A percentile compares a stretch with the other conserved stretches of the same genome.
Evolutionary conservation across 164 flowering plant genomes (phyloP).

Genomic region (Magnolia kwangsiensis): DNA sequence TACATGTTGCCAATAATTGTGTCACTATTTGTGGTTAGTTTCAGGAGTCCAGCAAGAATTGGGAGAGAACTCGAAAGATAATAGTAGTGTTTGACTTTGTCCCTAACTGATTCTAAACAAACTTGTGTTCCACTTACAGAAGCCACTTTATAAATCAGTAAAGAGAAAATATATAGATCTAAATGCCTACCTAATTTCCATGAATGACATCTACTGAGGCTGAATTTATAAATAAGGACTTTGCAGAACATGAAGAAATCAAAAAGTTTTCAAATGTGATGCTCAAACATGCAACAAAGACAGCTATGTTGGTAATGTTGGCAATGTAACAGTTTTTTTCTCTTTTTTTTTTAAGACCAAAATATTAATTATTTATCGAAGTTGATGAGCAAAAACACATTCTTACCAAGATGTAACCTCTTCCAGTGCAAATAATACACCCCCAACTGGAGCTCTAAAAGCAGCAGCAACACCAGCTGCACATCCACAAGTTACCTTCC

Average conservation of each 20-base stretch:
- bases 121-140: too few relatives aligned
- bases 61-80: too few relatives aligned
- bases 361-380: neutral
- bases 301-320: neutral
- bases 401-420: conserved; percentile 97
- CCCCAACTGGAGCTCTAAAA: conserved; percentile 99
- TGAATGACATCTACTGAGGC: neutral
- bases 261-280: too few relatives aligned
- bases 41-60: too few relatives aligned
- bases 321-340: neutral
- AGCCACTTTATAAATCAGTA: too few relatives aligned
- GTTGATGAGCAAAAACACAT: neutral
- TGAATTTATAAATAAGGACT: neutral
- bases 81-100: too few relatives aligned
- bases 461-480: conserved; percentile 99
- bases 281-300: too few relatives aligned
- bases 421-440: conserved; percentile 95
- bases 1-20: too few relatives aligned
- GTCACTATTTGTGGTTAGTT: too few relatives aligned
- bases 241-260: neutral
- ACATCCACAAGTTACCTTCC: conserved; percentile 99
- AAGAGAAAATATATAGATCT: too few relatives aligned
- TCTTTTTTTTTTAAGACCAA: neutral
- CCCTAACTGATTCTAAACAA: too few relatives aligned
- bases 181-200: neutral